Conservation (phyloP, 2,329 filamentous ascomycete species). For the Coniochaeta ligniaria region DNA sequence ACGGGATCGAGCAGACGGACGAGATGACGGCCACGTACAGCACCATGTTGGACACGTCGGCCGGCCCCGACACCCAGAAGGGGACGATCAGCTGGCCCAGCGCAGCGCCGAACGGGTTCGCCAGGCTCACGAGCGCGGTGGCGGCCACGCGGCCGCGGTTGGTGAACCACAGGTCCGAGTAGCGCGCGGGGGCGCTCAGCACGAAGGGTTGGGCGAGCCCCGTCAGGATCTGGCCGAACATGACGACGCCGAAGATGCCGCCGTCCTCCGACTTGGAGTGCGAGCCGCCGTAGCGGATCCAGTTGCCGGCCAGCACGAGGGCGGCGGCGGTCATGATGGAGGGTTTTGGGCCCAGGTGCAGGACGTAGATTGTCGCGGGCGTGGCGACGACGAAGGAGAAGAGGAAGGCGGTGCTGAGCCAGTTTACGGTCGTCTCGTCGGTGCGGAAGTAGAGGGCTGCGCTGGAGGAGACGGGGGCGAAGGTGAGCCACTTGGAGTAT, state of each 20-base stretch:
- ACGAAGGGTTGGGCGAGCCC: constrained; percentile 91
- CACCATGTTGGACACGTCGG: constrained; percentile 71
- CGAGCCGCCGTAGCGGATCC: constrained; percentile 78
- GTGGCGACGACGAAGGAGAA: constrained; percentile 72
- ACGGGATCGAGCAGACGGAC: constrained; percentile 60
- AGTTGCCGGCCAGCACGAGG: constrained; percentile 77
- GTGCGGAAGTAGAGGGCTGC: constrained; percentile 71
- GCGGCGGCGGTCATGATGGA: constrained; percentile 68
- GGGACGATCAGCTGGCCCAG: constrained; percentile 83
- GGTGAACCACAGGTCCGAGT: constrained; percentile 93
- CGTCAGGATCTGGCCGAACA: constrained; percentile 88
- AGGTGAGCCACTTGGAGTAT: constrained; percentile 77
- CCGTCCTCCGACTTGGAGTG: constrained; percentile 29
- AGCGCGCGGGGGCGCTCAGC: constrained; percentile 79
- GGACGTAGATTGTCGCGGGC: constrained; percentile 66
- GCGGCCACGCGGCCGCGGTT: constrained; percentile 75
- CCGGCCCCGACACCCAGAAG: constrained; percentile 57
- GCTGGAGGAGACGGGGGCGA: constrained; percentile 71
- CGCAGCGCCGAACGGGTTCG: constrained; percentile 86
- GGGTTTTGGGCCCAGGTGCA: constrained; percentile 73
- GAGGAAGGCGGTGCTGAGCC: constrained; percentile 82
- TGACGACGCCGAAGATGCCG: constrained; percentile 66
- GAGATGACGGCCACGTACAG: constrained; percentile 77
- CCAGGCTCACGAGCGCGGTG: constrained; percentile 76
- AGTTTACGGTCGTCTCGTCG: constrained; percentile 74